Percentiles rank a stretch among this genome's conserved stretches.
Evolutionary conservation across 176 grass and related monocot genomes (phyloP).

Genomic region (Tuctoria greenei): DNA sequence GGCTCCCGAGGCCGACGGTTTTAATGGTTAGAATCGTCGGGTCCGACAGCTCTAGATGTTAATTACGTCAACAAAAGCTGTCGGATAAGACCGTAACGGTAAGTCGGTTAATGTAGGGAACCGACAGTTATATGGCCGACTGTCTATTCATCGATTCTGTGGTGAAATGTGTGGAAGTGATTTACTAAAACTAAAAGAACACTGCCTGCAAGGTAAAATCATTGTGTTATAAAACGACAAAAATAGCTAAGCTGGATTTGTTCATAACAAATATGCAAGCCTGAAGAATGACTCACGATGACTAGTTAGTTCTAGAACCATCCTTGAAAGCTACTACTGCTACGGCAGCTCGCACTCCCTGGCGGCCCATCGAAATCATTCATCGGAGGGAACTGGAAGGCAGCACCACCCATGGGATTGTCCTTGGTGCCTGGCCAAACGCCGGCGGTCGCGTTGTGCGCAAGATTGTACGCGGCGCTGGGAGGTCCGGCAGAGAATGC

Average conservation of each 20-base stretch:
- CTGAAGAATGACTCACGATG: not conserved
- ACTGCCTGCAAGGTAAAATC: no score
- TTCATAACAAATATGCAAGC: not conserved
- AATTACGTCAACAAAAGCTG: no score
- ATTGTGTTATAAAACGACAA: no score
- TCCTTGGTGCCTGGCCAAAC: not conserved
- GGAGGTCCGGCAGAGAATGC: not conserved
- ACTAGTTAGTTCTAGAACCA: slow-evolving; percentile 12
- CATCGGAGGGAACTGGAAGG: not conserved
- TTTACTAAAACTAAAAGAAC: no score
- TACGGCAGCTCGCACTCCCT: not conserved
- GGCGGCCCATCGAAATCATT: not conserved
- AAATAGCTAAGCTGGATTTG: not conserved
- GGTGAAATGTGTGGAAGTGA: no score
- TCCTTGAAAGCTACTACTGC: not conserved
- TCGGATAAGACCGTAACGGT: no score
- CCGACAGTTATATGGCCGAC: no score
- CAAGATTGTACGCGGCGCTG: not conserved
- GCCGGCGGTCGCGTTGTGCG: not conserved
- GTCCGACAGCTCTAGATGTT: no score
- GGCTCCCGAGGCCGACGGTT: no score
- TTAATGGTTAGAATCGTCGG: no score
- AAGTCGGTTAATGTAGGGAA: no score
- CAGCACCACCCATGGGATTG: not conserved
- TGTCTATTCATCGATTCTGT: no score